Base-by-base conservation (phyloP, 1,284 basidiomycete species). In the Puccinia polysora region DNA sequence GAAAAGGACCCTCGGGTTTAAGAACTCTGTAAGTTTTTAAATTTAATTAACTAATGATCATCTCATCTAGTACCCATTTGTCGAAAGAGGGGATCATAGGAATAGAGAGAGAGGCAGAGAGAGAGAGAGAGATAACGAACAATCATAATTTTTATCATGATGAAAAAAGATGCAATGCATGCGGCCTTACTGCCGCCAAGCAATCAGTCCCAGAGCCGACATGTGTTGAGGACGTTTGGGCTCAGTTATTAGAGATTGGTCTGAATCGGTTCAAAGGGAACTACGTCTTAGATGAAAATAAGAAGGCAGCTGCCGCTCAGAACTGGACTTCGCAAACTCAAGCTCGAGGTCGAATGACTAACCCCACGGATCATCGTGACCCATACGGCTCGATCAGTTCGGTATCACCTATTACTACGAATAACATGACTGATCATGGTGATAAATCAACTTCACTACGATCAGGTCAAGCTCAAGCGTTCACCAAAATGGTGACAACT, bases 1-100 rank as follows among this genome's bases (percentile, higher is more conserved):
- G 68, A 25, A 71, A 71, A 50, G 68, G 68, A 8, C 68, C 68
- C 20, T 71, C 68, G 18, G 68, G 68, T n/a, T 34, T 71, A 10
- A 28, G 68, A 55, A 71, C 68, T 40, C 49, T 71, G 68, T 71
- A 18, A 63, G 68, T 38, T 18, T 5, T n/a, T 50, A 23, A 6
- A 23, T 49, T n/a, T 52, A 30, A 12, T 8, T 40, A 14, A 32
- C 34, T 5, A 63, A 14, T 34, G 45, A 12, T 32, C 18, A 4
- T 32, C 4, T 50, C 15, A 47, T 43, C 47, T 63, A 34, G 32
- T 49, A 30, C 20, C 36, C 36, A 15, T 38, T 52, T 65, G 10
- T n/a, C n/a, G n/a, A n/a, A n/a, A n/a, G n/a, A n/a, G n/a, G n/a
- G n/a, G n/a, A 45, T n/a, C 43, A 45, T 45, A 45, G 43, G 43